Evolutionary conservation across 169 alveolate genomes (phyloP), one percentile per base, ranked within the genome.

Genomic region (Cryptosporidium parvum): DNA sequence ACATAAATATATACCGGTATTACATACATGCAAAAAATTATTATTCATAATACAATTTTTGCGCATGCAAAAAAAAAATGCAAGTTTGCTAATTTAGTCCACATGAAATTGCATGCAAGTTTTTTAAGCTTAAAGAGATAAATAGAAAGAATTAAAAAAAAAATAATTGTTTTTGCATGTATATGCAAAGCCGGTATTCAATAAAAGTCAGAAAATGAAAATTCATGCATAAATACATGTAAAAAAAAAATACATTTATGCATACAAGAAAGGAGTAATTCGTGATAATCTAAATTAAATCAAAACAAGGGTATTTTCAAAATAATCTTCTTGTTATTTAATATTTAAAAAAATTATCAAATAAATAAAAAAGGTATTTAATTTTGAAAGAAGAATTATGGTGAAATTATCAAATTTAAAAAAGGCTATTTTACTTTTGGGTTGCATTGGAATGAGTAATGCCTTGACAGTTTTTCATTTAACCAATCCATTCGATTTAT

Each of bases 381-480:
- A 56, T 8, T 56, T 56, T 23, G 6, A 56, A 21, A 26, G 26
- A 23, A 48, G 33, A 70, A 42, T 23, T 45, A 56, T 73, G 70
- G 70, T 58, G 12, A 73, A 56, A 23, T 52, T 59, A 59, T 58
- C 33, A 23, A 29, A 33, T 29, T 65, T 80, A 35, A 80, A 80
- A 29, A 80, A 80, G 70, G 16, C 45, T 1, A 14, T 65, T 16
- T 26, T 65, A 9, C 16, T 62, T 10, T 29, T 80, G 35, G 62
- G 75, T 0, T 65, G 75, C 26, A 21, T 80, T 26, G 89, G 75
- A 21, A 26, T 80, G 26, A 65, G 69, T 39, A 80, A 65, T 39
- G 89, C 80, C 29, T 65, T 80, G 51, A 80, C 80, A 16, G 89
- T 80, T 37, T 80, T 62, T 80, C 89, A 80, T 35, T 31, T 80